These are phyloP conservation scores for Fusarium luffae DNA, from an alignment of 2,329 filamentous ascomycete species.

Conservation along the genomic window DNA sequence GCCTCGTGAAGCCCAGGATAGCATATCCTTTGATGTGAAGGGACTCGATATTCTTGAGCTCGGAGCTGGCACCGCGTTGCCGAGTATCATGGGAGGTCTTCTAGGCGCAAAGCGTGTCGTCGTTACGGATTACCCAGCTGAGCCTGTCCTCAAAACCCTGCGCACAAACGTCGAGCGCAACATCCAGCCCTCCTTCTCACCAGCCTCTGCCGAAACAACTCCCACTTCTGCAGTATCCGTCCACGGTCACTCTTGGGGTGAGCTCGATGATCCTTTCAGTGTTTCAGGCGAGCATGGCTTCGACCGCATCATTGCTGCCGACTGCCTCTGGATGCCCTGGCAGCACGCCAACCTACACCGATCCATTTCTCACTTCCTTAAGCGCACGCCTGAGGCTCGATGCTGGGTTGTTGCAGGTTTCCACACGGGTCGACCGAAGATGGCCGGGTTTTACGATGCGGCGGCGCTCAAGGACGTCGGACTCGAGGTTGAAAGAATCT, in stretches of 20 bases:
- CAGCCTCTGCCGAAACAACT: conserved; percentile 42
- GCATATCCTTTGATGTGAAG: conserved; percentile 57
- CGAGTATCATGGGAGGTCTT: conserved; percentile 61
- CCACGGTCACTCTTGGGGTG: conserved; percentile 74
- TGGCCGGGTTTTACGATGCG: conserved; percentile 72
- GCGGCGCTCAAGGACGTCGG: conserved; percentile 58
- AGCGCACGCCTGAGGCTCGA: conserved; percentile 55
- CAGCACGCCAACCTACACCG: conserved; percentile 74
- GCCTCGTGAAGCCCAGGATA: conserved; percentile 17
- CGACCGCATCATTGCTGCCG: conserved; percentile 73
- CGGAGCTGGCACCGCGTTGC: conserved; percentile 71
- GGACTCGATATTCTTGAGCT: conserved; percentile 70
- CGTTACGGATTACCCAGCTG: conserved; percentile 75
- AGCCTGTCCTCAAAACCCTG: conserved; percentile 68
- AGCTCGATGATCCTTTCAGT: conserved; percentile 52
- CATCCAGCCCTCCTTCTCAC: conserved; percentile 50
- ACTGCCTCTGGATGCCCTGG: conserved; percentile 81
- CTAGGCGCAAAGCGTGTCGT: conserved; percentile 63
- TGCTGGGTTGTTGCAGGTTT: conserved; percentile 77
- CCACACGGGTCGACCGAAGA: conserved; percentile 74
- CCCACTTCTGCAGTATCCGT: conserved; percentile 54
- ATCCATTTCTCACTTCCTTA: conserved; percentile 73
- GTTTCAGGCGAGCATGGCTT: conserved; percentile 55
- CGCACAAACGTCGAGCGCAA: conserved; percentile 67
- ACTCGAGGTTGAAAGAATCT: conserved; percentile 72